Evolutionary conservation across 495 filamentous ascomycete species (phyloP), one percentile per base, ranked within the genome.

Genomic region (Rusavskia elegans): DNA sequence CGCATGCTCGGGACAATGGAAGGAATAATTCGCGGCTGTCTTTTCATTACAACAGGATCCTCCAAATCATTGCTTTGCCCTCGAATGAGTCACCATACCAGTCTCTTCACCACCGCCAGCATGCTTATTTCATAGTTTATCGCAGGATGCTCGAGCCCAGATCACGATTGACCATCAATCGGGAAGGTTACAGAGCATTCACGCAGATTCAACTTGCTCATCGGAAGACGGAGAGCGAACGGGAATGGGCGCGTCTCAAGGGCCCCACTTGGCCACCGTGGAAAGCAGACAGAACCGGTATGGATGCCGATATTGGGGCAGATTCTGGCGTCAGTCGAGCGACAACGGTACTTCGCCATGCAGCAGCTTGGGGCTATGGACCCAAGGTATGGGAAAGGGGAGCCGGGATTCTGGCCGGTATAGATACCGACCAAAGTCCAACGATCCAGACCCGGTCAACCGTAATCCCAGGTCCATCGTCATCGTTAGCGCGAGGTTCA

Each of bases 251-350:
- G 1, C 61, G 66, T 36, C 58, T 82, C 30, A 83, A 85, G 64
- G 69, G 75, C 5, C 66, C 66, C 0, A 77, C 73, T 13, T 87
- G 83, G 83, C 83, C 83, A 3, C 83, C 83, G 1, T 87, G 79
- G 79, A 84, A 82, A 48, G 72, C 78, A 59, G 75, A 78, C 8
- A 75, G 66, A 41, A 67, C 75, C 13, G 79, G 77, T 2, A 70
- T 81, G 21, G 80, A 84, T 62, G 67, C 69, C 21, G 61, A 70
- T 5, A 76, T 75, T 27, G 76, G 71, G 8, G 65, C 68, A 42
- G 76, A 82, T 41, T 74, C 75, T 30, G 71, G 74, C 53, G 64
- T 65, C n/a, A 80, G 80, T 42, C 73, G 78, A 41, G 79, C 82
- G 11, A 71, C 67, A 50, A 66, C 71, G 20, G 74, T 78, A 0